A percentile compares a stretch with the other conserved stretches of the same genome.
These are phyloP conservation scores for Amesomyces nigricolor DNA, from an alignment of 2,329 filamentous ascomycete genomes.

Conservation along the genomic window DNA sequence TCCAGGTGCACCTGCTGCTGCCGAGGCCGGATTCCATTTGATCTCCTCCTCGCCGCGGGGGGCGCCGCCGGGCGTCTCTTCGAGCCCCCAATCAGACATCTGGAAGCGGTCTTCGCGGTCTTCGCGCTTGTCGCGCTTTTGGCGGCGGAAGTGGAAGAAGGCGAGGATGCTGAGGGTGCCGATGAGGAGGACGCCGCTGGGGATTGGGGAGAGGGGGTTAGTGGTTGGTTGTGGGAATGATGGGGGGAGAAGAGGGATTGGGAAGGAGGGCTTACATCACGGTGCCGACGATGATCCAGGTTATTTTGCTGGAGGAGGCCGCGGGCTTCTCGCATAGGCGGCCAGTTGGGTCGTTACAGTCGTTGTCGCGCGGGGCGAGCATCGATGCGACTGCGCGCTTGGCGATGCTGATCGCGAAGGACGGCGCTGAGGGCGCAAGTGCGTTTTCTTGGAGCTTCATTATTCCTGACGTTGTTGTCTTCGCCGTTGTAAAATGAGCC, in stretches of 20 bases:
- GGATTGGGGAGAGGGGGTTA: background rate
- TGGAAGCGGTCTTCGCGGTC: slow-evolving; percentile 23
- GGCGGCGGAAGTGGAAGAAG: slow-evolving; percentile 21
- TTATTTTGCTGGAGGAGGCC: slow-evolving; percentile 15
- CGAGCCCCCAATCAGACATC: slow-evolving; percentile 24
- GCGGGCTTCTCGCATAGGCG: slow-evolving; percentile 24
- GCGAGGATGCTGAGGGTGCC: slow-evolving; percentile 14
- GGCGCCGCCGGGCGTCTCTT: slow-evolving; percentile 13
- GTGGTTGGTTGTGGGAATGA: background rate
- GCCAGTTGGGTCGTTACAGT: slow-evolving; percentile 13
- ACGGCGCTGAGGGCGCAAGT: background rate
- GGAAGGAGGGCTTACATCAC: slow-evolving; percentile 17
- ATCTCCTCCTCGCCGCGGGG: slow-evolving; percentile 6
- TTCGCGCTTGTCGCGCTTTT: slow-evolving; percentile 21
- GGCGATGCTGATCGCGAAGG: slow-evolving; percentile 6
- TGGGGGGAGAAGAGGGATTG: background rate
- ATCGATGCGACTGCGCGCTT: slow-evolving; percentile 12
- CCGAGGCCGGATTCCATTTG: background rate
- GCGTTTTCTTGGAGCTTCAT: background rate
- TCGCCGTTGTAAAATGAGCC: background rate
- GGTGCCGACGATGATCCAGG: slow-evolving; percentile 24
- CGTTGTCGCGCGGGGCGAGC: slow-evolving; percentile 19
- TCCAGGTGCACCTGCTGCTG: no score
- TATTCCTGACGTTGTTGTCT: background rate
- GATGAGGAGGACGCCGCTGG: slow-evolving; percentile 19